Conservation (phyloP, 2,329 filamentous ascomycete species). For the Neurospora sp. region DNA sequence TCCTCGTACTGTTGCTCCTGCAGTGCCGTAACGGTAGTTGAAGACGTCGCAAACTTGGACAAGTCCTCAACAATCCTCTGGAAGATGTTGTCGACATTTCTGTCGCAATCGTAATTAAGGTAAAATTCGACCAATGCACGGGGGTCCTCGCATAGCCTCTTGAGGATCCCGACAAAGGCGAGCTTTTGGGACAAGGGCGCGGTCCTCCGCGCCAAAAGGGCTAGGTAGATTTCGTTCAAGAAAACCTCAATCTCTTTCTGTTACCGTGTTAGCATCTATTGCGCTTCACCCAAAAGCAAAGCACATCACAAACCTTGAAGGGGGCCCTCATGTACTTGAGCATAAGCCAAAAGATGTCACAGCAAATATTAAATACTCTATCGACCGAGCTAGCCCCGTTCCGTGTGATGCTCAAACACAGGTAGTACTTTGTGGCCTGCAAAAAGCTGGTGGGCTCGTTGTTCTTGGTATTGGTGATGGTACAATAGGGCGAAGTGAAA, state of each 20-base stretch:
- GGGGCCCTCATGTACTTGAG: slow-evolving; percentile 85
- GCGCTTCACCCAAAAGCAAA: background rate
- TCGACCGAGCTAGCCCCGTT: slow-evolving; percentile 93
- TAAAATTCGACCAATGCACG: slow-evolving; percentile 89
- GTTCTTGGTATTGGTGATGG: slow-evolving; percentile 82
- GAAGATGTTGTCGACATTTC: slow-evolving; percentile 93
- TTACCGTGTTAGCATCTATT: slow-evolving; percentile 6
- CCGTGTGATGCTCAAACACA: slow-evolving; percentile 86
- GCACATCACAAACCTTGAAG: slow-evolving; percentile 60
- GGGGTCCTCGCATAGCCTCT: slow-evolving; percentile 75
- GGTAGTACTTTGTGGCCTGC: slow-evolving; percentile 91
- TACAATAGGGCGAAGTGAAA: slow-evolving; percentile 85
- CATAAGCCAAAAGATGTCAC: slow-evolving; percentile 98
- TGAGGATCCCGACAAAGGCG: slow-evolving; percentile 78
- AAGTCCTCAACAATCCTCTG: slow-evolving; percentile 91
- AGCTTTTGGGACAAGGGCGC: slow-evolving; percentile 86
- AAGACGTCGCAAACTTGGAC: slow-evolving; percentile 72
- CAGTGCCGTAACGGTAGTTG: slow-evolving; percentile 61
- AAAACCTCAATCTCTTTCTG: slow-evolving; percentile 97
- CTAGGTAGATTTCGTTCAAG: slow-evolving; percentile 91
- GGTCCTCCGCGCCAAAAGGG: slow-evolving; percentile 77
- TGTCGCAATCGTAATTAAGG: slow-evolving; percentile 95
- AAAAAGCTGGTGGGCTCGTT: slow-evolving; percentile 84
- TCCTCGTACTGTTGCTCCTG: slow-evolving; percentile 88
- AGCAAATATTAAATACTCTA: slow-evolving; percentile 87